Percentiles rank a stretch among this genome's conserved stretches.
Evolutionary conservation across 1,139 yeast genomes (phyloP).

Genomic region (Nakaseomyces sp.): DNA sequence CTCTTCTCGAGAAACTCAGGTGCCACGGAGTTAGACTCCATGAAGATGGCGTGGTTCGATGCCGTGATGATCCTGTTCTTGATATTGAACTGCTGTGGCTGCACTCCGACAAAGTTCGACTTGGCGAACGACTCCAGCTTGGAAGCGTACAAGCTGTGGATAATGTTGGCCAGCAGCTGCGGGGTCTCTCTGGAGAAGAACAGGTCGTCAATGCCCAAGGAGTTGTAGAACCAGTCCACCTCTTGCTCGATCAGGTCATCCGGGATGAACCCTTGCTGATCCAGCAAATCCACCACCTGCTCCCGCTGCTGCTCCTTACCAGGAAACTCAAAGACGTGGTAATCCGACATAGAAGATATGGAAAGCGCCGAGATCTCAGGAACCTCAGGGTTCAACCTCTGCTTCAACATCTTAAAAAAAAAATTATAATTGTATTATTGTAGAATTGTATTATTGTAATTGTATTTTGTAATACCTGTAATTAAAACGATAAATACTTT

Average conservation of each 20-base stretch:
- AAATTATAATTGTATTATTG: not conserved
- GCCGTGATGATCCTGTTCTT: constrained; percentile 32
- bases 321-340: constrained; percentile 64
- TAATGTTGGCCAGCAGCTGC: constrained; percentile 68
- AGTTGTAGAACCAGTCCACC: constrained; percentile 81
- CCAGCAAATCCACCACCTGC: constrained; percentile 72
- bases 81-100: constrained; percentile 25
- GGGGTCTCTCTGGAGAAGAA: constrained; percentile 84
- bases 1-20: constrained; percentile 3
- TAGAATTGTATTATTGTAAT: not conserved
- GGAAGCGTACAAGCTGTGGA: constrained; percentile 82
- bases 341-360: constrained; percentile 45
- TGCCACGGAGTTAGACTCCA: constrained; percentile 44
- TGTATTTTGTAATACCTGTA: not conserved
- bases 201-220: constrained; percentile 83
- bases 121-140: constrained; percentile 78
- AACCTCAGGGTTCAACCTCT: constrained; percentile 1
- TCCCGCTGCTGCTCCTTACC: constrained; percentile 79
- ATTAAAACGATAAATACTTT: no score
- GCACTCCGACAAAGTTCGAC: constrained; percentile 33
- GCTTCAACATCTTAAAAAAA: no score
- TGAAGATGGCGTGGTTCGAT: constrained; percentile 84
- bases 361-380: constrained; percentile 36
- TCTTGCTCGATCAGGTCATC: constrained; percentile 78
- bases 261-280: constrained; percentile 81